These are phyloP conservation scores for Irpex sp. DNA, from an alignment of 1,284 basidiomycete genomes.

Conservation along the genomic window DNA sequence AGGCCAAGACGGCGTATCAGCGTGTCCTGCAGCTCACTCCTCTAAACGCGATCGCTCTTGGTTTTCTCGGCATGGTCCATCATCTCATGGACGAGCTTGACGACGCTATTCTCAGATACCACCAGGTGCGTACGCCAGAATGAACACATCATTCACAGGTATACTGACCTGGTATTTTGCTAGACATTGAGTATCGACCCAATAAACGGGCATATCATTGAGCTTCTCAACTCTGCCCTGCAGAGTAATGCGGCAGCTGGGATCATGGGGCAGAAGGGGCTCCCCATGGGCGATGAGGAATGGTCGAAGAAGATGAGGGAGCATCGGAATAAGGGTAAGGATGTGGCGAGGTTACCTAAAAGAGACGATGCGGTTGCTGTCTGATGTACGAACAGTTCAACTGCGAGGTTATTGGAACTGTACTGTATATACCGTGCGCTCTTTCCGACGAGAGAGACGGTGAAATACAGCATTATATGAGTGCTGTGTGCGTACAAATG, in stretches of 20 bases:
- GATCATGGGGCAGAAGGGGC: constrained; percentile 15
- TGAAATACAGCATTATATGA: background rate
- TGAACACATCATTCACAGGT: background rate
- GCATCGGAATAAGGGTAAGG: constrained; percentile 25
- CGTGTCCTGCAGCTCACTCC: constrained; percentile 81
- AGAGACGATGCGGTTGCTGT: background rate
- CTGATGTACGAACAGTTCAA: background rate
- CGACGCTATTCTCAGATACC: constrained; percentile 82
- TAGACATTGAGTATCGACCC: constrained; percentile 83
- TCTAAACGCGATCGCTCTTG: constrained; percentile 72
- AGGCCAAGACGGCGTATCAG: constrained; percentile 70
- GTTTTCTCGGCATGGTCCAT: constrained; percentile 81
- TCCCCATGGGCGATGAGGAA: constrained; percentile 23
- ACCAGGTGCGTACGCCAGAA: constrained; percentile 56
- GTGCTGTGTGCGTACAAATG: background rate
- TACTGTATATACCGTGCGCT: too few relatives aligned
- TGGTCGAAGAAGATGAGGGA: constrained; percentile 29
- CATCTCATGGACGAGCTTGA: constrained; percentile 74
- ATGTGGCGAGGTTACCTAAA: background rate
- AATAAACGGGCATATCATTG: constrained; percentile 82
- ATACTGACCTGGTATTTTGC: background rate
- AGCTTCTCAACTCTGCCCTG: constrained; percentile 82
- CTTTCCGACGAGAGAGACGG: too few relatives aligned
- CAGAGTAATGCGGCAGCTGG: constrained; percentile 32
- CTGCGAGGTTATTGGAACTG: background rate